phyloP scores from a whole-genome alignment of 1,139 yeast genomes.

The Yarrowia galli region DNA sequence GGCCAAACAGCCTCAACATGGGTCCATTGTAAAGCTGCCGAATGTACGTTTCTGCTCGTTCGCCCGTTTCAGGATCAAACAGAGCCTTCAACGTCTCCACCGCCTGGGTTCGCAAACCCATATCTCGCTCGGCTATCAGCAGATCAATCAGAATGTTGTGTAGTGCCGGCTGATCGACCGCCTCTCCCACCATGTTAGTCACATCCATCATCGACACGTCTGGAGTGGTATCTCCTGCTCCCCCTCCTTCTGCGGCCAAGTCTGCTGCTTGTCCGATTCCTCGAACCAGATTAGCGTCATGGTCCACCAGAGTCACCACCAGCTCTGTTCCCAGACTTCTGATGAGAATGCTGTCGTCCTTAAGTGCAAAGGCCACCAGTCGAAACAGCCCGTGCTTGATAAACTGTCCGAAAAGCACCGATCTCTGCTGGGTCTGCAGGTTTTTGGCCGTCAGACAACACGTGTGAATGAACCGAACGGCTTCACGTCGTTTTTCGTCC shows the following conservation, averaged over 20 bases:
- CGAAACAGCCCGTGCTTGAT: constrained; percentile 73
- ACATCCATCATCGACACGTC: constrained; percentile 34
- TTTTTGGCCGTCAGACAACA: constrained; percentile 77
- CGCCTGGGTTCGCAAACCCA: constrained; percentile 82
- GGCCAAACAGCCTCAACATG: constrained; percentile 23
- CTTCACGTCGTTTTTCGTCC: constrained; percentile 61
- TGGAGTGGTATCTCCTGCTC: constrained; percentile 5
- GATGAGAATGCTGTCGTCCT: constrained; percentile 59
- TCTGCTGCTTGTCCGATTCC: constrained; percentile 40
- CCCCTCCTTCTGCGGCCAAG: background rate
- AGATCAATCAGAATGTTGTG: constrained; percentile 67
- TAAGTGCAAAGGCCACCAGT: constrained; percentile 75
- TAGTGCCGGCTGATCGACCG: constrained; percentile 45
- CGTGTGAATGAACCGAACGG: constrained; percentile 81
- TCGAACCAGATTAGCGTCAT: constrained; percentile 71
- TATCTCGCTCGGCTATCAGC: constrained; percentile 66
- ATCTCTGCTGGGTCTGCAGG: constrained; percentile 67
- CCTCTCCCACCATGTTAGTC: constrained; percentile 9
- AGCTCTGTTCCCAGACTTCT: constrained; percentile 83
- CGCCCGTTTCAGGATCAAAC: constrained; percentile 60
- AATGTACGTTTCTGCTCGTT: constrained; percentile 18
- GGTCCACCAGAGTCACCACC: constrained; percentile 81
- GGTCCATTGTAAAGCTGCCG: constrained; percentile 40
- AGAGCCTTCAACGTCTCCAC: constrained; percentile 80
- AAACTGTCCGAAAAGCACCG: constrained; percentile 68